Base-by-base conservation (phyloP, 2,329 filamentous ascomycete species). In the Curvularia lunata region DNA sequence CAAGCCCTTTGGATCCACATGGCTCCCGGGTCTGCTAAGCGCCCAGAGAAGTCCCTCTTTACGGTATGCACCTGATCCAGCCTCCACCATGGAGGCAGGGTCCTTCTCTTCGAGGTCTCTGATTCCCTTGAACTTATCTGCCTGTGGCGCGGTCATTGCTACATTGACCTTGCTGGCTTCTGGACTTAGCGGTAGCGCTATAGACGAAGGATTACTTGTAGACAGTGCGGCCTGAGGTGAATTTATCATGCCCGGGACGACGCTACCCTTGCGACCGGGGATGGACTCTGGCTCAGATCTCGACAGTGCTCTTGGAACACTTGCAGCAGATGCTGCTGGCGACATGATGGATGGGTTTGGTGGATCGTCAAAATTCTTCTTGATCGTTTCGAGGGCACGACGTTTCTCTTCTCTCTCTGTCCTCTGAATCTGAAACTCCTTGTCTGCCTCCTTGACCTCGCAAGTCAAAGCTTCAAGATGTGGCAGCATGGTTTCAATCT, bases 11-110 rank as follows among this genome's bases (percentile, higher is more conserved):
- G 95, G 95, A 75, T 99, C 96, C 27, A 95, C 93, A 75, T 99
- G 95, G 56, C 92, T 94, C 18, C 93, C 93, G 3, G 94, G 94
- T 62, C 92, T 87, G 72, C 94, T 98, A 43, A 98, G 81, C 25
- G 96, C 92, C 95, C 95, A 99, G 7, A 99, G 79, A 9, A 99
- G 82, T 5, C 95, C 96, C 80, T 99, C 95, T 74, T 98, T 99
- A 43, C 91, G 86, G 66, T 94, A 89, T 45, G 89, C 85, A 4
- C 84, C 84, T 64, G 76, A 77, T 40, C 83, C 82, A 59, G 84
- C 83, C 45, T 89, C 86, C 19, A 61, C 56, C 23, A 67, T 57
- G 19, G 54, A 54, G 46, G 58, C 53, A 12, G 66, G 52, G 65
- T 91, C 89, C 64, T 89, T 89, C 74, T 97, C 94, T 72, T 98